Percentiles rank a stretch among this genome's conserved stretches.
Evolutionary conservation across 2,329 filamentous ascomycete species (phyloP).

Genomic region (Aspergillus amoenus): DNA sequence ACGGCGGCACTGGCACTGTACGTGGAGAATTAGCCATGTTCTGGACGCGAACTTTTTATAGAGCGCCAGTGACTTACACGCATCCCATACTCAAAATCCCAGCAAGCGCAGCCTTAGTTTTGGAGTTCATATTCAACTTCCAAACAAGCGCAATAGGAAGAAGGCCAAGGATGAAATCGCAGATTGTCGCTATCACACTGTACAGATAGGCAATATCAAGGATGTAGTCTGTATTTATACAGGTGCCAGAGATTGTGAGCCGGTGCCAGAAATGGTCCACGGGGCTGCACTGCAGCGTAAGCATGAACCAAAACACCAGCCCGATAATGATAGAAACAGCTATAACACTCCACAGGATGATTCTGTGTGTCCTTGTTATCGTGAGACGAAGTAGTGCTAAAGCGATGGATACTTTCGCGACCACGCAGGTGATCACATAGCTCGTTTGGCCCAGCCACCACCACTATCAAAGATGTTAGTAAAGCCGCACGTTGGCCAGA

Average conservation of each 20-base stretch:
- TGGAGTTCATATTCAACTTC: constrained; percentile 54
- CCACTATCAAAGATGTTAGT: constrained; percentile 26
- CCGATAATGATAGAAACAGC: constrained; percentile 47
- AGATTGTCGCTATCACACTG: constrained; percentile 47
- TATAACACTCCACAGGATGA: constrained; percentile 50
- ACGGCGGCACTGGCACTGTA: constrained; percentile 36
- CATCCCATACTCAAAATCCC: constrained; percentile 59
- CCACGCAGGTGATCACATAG: constrained; percentile 50
- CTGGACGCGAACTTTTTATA: neutral
- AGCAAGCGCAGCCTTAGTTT: constrained; percentile 54
- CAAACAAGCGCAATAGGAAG: constrained; percentile 56
- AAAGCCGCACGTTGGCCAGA: neutral
- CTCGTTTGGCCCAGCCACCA: constrained; percentile 60
- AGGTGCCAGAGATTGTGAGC: constrained; percentile 14
- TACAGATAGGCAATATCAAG: constrained; percentile 51
- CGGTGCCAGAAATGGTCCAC: constrained; percentile 53
- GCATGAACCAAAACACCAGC: constrained; percentile 50
- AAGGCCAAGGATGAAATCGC: constrained; percentile 55
- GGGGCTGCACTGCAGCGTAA: constrained; percentile 55
- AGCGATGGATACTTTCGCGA: constrained; percentile 54
- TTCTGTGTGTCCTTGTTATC: constrained; percentile 44
- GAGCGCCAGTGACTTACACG: constrained; percentile 34
- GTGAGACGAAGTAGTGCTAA: constrained; percentile 57
- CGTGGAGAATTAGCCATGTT: constrained; percentile 7
- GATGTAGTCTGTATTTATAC: constrained; percentile 16